Evolutionary conservation across 441 rosid species (phyloP), one percentile per base, ranked within the genome.

Genomic region (Cnidoscolus chayamansa): DNA sequence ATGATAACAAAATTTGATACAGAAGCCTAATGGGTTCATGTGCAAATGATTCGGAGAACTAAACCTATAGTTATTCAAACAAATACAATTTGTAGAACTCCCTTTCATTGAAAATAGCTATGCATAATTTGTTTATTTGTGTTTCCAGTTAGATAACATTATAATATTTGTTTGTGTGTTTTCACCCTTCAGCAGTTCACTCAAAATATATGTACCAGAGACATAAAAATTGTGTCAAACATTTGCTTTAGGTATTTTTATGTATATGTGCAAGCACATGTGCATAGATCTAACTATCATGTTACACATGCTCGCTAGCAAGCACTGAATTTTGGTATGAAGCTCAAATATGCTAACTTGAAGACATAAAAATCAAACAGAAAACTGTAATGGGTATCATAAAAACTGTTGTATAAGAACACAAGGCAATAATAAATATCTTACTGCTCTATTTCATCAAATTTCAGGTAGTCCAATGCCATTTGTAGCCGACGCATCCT

Each of bases 391-490:
- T 35, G n/a, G 20, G 3, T 1, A 8, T 66, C 59, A 55, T 55
- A 5, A 16, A 50, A 4, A 2, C 15, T 50, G n/a, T 13, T 13
- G 10, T 8, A 12, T 47, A 49, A 11, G 12, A 49, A 49, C 19
- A 51, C 19, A 51, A 54, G 3, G 54, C 49, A 55, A 30, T 8
- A 5, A 49, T 58, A n/a, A 5, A 49, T 40, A 83, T 76, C 94
- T 90, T 86, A 95, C 99, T 78, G 84, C 62, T 91, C 86, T 79
- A 88, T 85, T 77, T 91, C 99, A 76, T 95, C 97, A 84, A 84
- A 91, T 73, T 90, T 89, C 83, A 95, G 77, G 89, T 86, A 90
- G 82, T 86, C 87, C 86, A 95, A 79, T 48, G 97, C 92, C 83
- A 91, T 73, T 77, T 95, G 95, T 78, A 95, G 83, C 72, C 86